phyloP scores from a whole-genome alignment of 352 stramenopile species.

The Phytophthora nicotianae region DNA sequence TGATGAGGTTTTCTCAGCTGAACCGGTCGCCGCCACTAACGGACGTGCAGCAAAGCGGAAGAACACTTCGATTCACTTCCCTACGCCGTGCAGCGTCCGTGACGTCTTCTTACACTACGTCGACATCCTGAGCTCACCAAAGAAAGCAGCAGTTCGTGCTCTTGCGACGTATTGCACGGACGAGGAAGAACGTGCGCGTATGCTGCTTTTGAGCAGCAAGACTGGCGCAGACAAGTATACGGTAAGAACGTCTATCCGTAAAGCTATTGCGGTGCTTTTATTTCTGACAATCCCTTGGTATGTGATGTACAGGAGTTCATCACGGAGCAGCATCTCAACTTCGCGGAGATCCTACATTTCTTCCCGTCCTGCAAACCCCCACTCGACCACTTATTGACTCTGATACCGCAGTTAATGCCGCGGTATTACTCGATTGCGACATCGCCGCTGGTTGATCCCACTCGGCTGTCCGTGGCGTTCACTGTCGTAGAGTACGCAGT shows the following conservation, averaged over 20 bases:
- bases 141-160: slow-evolving; percentile 76
- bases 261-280: neutral
- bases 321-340: slow-evolving; percentile 84
- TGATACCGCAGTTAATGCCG: slow-evolving; percentile 90
- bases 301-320: slow-evolving; percentile 72
- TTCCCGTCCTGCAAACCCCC: slow-evolving; percentile 93
- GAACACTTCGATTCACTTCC: slow-evolving; percentile 50
- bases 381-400: slow-evolving; percentile 85
- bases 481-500: slow-evolving; percentile 91
- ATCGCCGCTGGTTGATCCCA: slow-evolving; percentile 83
- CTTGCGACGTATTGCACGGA: slow-evolving; percentile 71
- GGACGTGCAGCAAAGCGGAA: slow-evolving; percentile 37
- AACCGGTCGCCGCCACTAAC: slow-evolving; percentile 34
- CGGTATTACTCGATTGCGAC: slow-evolving; percentile 97
- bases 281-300: slow-evolving; percentile 2
- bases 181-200: slow-evolving; percentile 58
- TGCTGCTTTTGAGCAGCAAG: slow-evolving; percentile 79
- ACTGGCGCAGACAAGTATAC: slow-evolving; percentile 68
- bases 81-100: slow-evolving; percentile 64
- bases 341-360: slow-evolving; percentile 91
- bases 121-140: slow-evolving; percentile 83
- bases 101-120: slow-evolving; percentile 77
- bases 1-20: slow-evolving; percentile 37
- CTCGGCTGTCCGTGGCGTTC: slow-evolving; percentile 87
- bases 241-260: slow-evolving; percentile 28